Evolutionary conservation across 2,329 filamentous ascomycete species (phyloP).

Genomic region (Xylaria sp.): DNA sequence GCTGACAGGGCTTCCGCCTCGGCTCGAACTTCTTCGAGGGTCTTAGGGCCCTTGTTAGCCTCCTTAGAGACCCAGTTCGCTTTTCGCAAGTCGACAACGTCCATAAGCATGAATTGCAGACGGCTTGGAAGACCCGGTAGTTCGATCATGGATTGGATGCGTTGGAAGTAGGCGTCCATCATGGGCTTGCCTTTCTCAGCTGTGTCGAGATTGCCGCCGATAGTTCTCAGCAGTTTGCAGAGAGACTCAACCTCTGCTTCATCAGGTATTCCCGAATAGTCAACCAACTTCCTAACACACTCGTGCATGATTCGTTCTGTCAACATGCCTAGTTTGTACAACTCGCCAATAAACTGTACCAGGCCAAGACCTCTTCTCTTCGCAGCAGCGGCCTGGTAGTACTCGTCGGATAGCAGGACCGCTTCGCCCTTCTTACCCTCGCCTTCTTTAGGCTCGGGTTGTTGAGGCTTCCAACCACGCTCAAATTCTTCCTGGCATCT

Average conservation of each 20-base stretch:
- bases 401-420: conserved; percentile 93
- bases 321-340: conserved; percentile 98
- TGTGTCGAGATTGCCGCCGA: conserved; percentile 85
- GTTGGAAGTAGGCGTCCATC: conserved; percentile 94
- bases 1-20: conserved; percentile 82
- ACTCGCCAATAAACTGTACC: conserved; percentile 98
- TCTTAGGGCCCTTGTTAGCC: conserved; percentile 94
- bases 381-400: conserved; percentile 91
- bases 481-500: conserved; percentile 99
- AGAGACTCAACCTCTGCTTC: conserved; percentile 97
- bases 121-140: conserved; percentile 85
- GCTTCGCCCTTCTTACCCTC: conserved; percentile 72
- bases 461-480: conserved; percentile 92
- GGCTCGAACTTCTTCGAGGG: conserved; percentile 89
- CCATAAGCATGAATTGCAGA: conserved; percentile 96
- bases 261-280: conserved; percentile 92
- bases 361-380: conserved; percentile 98
- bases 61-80: conserved; percentile 88
- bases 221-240: conserved; percentile 90
- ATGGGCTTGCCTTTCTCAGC: conserved; percentile 85
- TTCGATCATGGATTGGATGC: conserved; percentile 85
- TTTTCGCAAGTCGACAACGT: conserved; percentile 85
- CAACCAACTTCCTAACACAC: conserved; percentile 95
- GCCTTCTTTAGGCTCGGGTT: conserved; percentile 75
- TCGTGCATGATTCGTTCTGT: conserved; percentile 99